These are phyloP conservation scores for Xylaria multiplex DNA, from an alignment of 2,329 filamentous ascomycete species.

Conservation along the genomic window DNA sequence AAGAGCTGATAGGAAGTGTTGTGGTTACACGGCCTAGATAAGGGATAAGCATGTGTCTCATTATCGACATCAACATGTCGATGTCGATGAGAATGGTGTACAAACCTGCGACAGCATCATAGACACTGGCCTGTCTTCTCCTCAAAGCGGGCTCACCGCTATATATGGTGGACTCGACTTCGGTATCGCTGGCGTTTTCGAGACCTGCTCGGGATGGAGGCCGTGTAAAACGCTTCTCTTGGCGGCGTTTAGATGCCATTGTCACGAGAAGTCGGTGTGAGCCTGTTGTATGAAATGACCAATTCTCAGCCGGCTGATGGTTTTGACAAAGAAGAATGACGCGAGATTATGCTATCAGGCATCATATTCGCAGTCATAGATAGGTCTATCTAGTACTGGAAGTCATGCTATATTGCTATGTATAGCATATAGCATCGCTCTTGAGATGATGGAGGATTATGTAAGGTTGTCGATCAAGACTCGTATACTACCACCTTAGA, in stretches of 20 bases:
- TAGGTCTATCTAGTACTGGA: background rate
- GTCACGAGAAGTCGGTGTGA: background rate
- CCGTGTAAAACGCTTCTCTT: slow-evolving; percentile 35
- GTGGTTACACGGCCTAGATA: slow-evolving; percentile 51
- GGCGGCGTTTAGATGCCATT: slow-evolving; percentile 36
- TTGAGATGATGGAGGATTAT: slow-evolving; percentile 6
- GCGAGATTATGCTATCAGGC: background rate
- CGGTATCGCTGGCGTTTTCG: slow-evolving; percentile 39
- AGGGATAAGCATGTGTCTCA: slow-evolving; percentile 21
- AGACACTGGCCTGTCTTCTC: slow-evolving; percentile 64
- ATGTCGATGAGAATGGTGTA: slow-evolving; percentile 16
- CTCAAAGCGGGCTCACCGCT: slow-evolving; percentile 9
- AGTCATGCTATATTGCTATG: background rate
- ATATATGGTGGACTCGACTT: background rate
- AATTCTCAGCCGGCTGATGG: slow-evolving; percentile 19
- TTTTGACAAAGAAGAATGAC: slow-evolving; percentile 5
- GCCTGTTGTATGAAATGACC: background rate
- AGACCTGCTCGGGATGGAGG: slow-evolving; percentile 32
- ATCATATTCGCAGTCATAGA: slow-evolving; percentile 24
- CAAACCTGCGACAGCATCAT: slow-evolving; percentile 77
- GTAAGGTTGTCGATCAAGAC: slow-evolving; percentile 5
- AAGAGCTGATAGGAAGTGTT: slow-evolving; percentile 44
- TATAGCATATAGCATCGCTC: background rate
- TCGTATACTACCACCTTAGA: too few species aligned
- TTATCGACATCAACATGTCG: background rate